These are phyloP conservation scores for Vaccinium darrowii DNA, from an alignment of 148 eudicot species.

Conservation along the genomic window DNA sequence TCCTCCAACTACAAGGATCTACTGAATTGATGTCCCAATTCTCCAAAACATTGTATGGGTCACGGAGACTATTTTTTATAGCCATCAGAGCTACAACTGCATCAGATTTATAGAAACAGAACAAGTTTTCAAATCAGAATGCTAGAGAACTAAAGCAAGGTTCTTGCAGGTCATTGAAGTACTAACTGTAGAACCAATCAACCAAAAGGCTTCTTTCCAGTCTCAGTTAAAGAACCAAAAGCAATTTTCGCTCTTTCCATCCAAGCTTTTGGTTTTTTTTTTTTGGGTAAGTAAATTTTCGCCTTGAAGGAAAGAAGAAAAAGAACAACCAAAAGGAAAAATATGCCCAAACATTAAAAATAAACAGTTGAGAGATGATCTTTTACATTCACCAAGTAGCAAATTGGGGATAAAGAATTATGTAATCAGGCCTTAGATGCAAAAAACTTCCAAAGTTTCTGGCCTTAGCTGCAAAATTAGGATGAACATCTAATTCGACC, in stretches of 20 bases:
- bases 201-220: neutral
- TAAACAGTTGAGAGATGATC: neutral
- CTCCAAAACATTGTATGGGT: slow-evolving; percentile 73
- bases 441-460: neutral
- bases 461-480: neutral
- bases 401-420: neutral
- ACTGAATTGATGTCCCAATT: slow-evolving; percentile 79
- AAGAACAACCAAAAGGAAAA: neutral
- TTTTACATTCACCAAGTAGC: neutral
- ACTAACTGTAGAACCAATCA: neutral
- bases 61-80: slow-evolving; percentile 56
- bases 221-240: neutral
- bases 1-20: slow-evolving; percentile 97
- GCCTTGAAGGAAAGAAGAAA: neutral
- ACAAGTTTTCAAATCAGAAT: neutral
- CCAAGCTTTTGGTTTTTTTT: too few relatives aligned
- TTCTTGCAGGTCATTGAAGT: neutral
- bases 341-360: neutral
- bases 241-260: neutral
- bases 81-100: slow-evolving; percentile 86
- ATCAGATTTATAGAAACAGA: slow-evolving; percentile 22
- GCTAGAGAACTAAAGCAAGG: neutral
- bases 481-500: neutral
- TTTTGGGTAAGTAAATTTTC: neutral
- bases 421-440: neutral